A percentile compares a stretch with the other conserved stretches of the same genome.
These are phyloP conservation scores for Cladosporium cucumerinum DNA, from an alignment of 2,329 filamentous ascomycete genomes.

Conservation along the genomic window DNA sequence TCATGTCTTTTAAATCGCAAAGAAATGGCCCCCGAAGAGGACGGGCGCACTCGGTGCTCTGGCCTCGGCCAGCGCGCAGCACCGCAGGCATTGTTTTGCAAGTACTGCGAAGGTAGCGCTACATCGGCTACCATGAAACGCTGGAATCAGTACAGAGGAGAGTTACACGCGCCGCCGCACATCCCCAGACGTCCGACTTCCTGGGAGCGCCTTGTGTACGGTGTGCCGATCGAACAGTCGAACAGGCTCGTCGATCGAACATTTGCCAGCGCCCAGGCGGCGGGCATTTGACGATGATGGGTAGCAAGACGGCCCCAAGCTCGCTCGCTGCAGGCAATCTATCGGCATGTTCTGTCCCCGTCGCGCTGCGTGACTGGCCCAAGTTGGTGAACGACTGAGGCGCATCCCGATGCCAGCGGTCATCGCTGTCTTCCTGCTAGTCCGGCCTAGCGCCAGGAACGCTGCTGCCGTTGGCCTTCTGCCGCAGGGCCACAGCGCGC, in stretches of 20 bases:
- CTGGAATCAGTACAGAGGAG: slow-evolving; percentile 9
- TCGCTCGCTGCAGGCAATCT: slow-evolving; percentile 14
- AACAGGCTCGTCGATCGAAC: background rate
- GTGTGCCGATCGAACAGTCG: slow-evolving; percentile 6
- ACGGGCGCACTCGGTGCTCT: slow-evolving; percentile 7
- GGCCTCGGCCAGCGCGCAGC: slow-evolving; percentile 1
- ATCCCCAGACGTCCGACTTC: slow-evolving; percentile 14
- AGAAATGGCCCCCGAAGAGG: background rate
- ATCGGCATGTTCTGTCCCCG: slow-evolving; percentile 7
- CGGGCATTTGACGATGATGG: slow-evolving; percentile 11
- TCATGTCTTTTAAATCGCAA: background rate
- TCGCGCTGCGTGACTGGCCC: background rate
- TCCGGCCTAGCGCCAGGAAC: slow-evolving; percentile 14
- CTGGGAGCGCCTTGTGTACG: slow-evolving; percentile 16
- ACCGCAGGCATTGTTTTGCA: slow-evolving; percentile 1
- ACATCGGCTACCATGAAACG: slow-evolving; percentile 10
- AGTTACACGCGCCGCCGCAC: slow-evolving; percentile 12
- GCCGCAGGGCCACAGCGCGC: slow-evolving; percentile 1
- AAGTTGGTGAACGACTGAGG: slow-evolving; percentile 5
- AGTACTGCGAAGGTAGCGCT: background rate
- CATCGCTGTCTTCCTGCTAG: slow-evolving; percentile 4
- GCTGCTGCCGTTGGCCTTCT: slow-evolving; percentile 1
- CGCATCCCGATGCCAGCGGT: slow-evolving; percentile 5
- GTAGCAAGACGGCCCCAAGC: background rate
- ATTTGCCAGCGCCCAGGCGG: slow-evolving; percentile 6